Evolutionary conservation across 192 early-diverging fungal genomes (phyloP).

Genomic region (Coemansia sp.): DNA sequence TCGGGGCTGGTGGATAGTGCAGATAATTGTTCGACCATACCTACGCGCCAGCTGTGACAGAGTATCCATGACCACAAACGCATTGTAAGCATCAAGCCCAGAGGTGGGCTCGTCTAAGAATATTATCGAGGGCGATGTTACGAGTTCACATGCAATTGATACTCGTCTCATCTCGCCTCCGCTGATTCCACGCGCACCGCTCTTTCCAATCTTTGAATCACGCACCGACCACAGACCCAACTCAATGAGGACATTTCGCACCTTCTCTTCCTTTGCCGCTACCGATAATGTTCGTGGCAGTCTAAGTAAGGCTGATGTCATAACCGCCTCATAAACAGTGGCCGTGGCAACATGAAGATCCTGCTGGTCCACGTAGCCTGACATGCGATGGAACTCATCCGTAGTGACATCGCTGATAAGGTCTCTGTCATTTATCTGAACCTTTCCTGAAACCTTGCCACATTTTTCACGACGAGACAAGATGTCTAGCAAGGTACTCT

Average conservation of each 20-base stretch:
- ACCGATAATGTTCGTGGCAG: conserved; percentile 59
- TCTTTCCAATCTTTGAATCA: conserved; percentile 74
- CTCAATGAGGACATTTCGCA: conserved; percentile 73
- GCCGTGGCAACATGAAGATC: conserved; percentile 80
- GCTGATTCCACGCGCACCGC: conserved; percentile 72
- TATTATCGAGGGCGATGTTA: conserved; percentile 84
- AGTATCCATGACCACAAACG: conserved; percentile 86
- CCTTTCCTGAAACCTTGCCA: conserved; percentile 68
- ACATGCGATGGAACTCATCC: conserved; percentile 62
- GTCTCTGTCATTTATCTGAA: conserved; percentile 75
- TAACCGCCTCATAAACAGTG: conserved; percentile 84
- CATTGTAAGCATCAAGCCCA: conserved; percentile 89
- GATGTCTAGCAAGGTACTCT: conserved; percentile 91
- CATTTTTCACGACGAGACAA: conserved; percentile 73
- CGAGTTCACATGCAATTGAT: conserved; percentile 90
- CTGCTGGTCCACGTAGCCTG: conserved; percentile 90
- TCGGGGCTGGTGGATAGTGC: conserved; percentile 94
- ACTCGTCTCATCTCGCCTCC: conserved; percentile 94
- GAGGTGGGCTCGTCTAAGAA: conserved; percentile 84
- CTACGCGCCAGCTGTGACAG: conserved; percentile 51
- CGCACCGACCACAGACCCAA: conserved; percentile 79
- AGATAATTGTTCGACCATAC: conserved; percentile 67
- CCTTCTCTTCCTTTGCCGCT: conserved; percentile 61
- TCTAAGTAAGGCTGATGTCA: conserved; percentile 83
- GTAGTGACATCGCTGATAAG: conserved; percentile 58